Evolutionary conservation across 805 yeast species (phyloP).

Genomic region (Diddensiella caesifluorescens): DNA sequence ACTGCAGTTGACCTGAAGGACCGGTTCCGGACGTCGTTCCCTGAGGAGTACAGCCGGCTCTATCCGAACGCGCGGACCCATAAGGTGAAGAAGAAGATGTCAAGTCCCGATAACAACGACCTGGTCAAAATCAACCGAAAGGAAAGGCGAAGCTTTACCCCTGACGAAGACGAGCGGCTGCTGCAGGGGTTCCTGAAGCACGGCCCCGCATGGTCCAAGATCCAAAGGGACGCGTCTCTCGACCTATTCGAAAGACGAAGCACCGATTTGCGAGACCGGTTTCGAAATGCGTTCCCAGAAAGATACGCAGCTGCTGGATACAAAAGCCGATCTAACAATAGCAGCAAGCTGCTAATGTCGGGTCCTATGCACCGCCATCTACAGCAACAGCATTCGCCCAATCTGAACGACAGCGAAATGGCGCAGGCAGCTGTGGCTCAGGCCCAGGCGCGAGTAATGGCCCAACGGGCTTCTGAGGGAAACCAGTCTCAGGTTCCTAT

Average conservation of each 20-base stretch:
- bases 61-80: conserved; percentile 44
- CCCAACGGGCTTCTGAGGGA: not conserved
- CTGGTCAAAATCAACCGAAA: conserved; percentile 41
- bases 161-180: conserved; percentile 39
- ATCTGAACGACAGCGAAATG: conserved; percentile 57
- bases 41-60: conserved; percentile 40
- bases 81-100: conserved; percentile 27
- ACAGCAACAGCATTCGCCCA: no score
- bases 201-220: conserved; percentile 44
- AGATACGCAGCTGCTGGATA: conserved; percentile 41
- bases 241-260: conserved; percentile 37
- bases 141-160: conserved; percentile 39
- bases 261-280: conserved; percentile 41
- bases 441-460: not conserved
- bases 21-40: conserved; percentile 41
- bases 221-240: conserved; percentile 37
- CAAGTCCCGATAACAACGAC: conserved; percentile 8
- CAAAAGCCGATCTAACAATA: conserved; percentile 32
- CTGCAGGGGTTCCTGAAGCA: conserved; percentile 39
- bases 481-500: not conserved
- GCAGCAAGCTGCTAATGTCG: not conserved
- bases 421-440: conserved; percentile 40
- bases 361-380: no score
- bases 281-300: conserved; percentile 42
- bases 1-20: conserved; percentile 44